Base-by-base conservation (phyloP, 2,329 filamentous ascomycete species). In the Fusarium sp. region DNA sequence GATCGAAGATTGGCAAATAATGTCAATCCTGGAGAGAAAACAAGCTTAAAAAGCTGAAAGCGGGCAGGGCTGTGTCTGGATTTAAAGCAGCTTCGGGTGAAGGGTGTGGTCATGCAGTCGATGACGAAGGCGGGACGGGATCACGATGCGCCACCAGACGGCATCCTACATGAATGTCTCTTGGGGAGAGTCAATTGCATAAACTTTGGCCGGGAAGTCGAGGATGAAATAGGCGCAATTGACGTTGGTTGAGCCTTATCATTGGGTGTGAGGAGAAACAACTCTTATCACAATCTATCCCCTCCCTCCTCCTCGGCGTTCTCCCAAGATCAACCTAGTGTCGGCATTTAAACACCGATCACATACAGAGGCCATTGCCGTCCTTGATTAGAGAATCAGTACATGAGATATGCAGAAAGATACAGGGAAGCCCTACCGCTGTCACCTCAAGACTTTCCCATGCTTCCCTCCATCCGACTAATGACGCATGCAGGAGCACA, bases 101-200 rank as follows among this genome's bases (percentile, higher is more conserved):
- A 59, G 36, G 56, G 31, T 33, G 53, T 55, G 58, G 57, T 57
- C 44, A 14, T 54, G 56, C 34, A 29, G 65, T 63, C 64, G 55
- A 68, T 72, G 69, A 70, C 67, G 69, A 70, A 65, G 13, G 36
- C 51, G 34, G 54, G 42, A 58, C 58, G 62, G 64, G 59, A 72
- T 62, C 44, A 54, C 53, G 60, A 66, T 70, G 56, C 70, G 63
- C 63, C 60, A 69, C 67, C 14, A 36, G 49, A 49, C 50, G 44
- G 50, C 55, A 60, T 46, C 34, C 23, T 56, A 64, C 56, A 70
- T 42, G 46, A 60, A 64, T 57, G 50, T 60, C 40, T 63, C 55
- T 66, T 27, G 46, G 50, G 40, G 67, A 55, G 46, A 33, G 33
- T 20, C 42, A 40, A 33, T 69, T 51, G 53, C 56, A 55, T 50